phyloP scores from a whole-genome alignment of 805 yeast species.

The Suhomyces vadensis region DNA sequence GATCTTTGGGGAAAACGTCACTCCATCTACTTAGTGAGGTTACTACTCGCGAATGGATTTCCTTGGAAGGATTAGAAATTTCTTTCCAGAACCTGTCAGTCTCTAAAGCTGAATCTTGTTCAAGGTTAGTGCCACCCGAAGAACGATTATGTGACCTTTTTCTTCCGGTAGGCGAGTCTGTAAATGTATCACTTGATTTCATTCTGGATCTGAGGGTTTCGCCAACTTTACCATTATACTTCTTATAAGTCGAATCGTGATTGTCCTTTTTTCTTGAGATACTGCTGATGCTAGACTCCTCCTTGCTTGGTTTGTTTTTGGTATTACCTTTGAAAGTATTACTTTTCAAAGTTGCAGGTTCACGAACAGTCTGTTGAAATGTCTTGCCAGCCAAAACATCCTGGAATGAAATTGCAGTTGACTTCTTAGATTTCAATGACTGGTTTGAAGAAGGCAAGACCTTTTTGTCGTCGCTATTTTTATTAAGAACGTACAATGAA shows the following conservation, averaged over 20 bases:
- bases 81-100: constrained; percentile 33
- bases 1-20: constrained; percentile 78
- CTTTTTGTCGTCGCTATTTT: constrained; percentile 23
- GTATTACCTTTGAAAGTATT: not conserved
- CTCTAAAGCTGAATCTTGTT: not conserved
- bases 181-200: not conserved
- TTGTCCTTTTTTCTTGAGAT: not conserved
- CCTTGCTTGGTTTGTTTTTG: not conserved
- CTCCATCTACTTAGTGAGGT: constrained; percentile 85
- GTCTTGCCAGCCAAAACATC: not conserved
- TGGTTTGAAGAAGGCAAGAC: constrained; percentile 3
- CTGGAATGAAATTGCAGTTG: not conserved
- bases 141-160: constrained; percentile 5
- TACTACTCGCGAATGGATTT: constrained; percentile 54
- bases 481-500: constrained; percentile 38
- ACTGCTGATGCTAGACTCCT: not conserved
- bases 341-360: not conserved
- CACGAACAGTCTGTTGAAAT: not conserved
- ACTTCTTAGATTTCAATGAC: constrained; percentile 9
- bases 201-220: not conserved
- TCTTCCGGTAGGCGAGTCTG: not conserved
- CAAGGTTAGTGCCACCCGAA: constrained; percentile 2
- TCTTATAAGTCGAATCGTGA: not conserved
- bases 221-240: not conserved
- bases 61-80: constrained; percentile 70